Evolutionary conservation across 2,329 filamentous ascomycete genomes (phyloP), one percentile per base, ranked within the genome.

Genomic region (Aspergillus sojae): DNA sequence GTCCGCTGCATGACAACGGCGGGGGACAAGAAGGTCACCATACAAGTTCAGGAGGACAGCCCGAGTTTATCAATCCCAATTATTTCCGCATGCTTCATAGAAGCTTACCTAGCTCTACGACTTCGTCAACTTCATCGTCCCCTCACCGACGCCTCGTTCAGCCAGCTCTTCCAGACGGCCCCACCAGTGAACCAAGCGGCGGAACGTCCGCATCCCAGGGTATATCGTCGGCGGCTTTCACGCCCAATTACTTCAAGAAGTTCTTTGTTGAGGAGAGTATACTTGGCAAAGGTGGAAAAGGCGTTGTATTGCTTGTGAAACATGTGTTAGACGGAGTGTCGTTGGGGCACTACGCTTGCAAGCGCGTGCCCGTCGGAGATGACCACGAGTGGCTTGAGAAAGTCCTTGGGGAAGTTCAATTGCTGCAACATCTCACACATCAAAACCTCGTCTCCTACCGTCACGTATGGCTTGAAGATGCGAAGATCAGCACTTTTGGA

Each of bases 371-470:
- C 0, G 95, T 99, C 4, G 92, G 95, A 16, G 91, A 99, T 73
- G 92, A 98, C 71, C 94, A 97, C 72, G 88, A 89, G 65, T 97
- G 95, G 96, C 83, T 99, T 16, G 93, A 97, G 77, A 98, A 97
- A 79, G 90, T 98, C 2, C 83, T 99, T 58, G 86, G 95, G 53
- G 95, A 99, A 78, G 96, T 99, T 2, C 93, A 97, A 78, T 83
- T 98, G 28, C 85, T 99, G 28, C 93, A 96, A 71, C 91, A 92
- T 71, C 86, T 99, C 4, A 95, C 93, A 0, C 95, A 99, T 74
- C 92, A 94, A 62, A 99, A 99, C 67, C 84, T 99, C 10, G 95
- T 99, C 1, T 96, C 94, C 0, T 99, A 99, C 76, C 90, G 94
- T 7, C 95, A 98, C 79, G 95, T 97, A 36, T 99, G 95, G 95